Evolutionary conservation across 257 asterid species (phyloP).

Genomic region (Oldenlandia corymbosa): DNA sequence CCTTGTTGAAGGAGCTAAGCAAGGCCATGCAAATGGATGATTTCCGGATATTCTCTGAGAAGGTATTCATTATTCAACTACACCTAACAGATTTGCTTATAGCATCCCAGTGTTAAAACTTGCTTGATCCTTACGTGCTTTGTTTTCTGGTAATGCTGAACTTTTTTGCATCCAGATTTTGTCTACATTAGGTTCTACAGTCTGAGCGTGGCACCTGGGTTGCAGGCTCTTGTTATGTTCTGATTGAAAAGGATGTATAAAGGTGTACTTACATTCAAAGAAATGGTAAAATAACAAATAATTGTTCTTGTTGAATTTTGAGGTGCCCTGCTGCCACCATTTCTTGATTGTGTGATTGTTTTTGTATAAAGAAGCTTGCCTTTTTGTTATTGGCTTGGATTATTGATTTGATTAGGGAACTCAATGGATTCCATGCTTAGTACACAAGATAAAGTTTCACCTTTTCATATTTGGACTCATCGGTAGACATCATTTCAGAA

Average conservation of each 20-base stretch:
- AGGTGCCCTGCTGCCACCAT: neutral
- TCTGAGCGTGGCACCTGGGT: neutral
- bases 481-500: neutral
- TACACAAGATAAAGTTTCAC: neutral
- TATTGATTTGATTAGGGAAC: neutral
- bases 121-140: neutral
- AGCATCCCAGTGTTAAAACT: neutral
- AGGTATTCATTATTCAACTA: slow-evolving; percentile 39
- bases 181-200: neutral
- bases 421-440: neutral
- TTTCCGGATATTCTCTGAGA: slow-evolving; percentile 47
- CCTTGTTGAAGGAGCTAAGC: slow-evolving; percentile 37
- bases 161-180: slow-evolving; percentile 4
- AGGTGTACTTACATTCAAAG: neutral
- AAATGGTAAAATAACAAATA: neutral
- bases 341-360: neutral
- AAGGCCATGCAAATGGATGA: slow-evolving; percentile 55
- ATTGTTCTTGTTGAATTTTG: neutral
- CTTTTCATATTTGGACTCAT: neutral
- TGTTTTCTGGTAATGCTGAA: neutral
- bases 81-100: too few relatives aligned
- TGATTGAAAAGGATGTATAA: neutral
- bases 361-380: neutral
- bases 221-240: neutral
- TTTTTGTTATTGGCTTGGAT: neutral